phyloP scores from a whole-genome alignment of 495 filamentous ascomycete species.

The Elaphomyces granulatus region DNA sequence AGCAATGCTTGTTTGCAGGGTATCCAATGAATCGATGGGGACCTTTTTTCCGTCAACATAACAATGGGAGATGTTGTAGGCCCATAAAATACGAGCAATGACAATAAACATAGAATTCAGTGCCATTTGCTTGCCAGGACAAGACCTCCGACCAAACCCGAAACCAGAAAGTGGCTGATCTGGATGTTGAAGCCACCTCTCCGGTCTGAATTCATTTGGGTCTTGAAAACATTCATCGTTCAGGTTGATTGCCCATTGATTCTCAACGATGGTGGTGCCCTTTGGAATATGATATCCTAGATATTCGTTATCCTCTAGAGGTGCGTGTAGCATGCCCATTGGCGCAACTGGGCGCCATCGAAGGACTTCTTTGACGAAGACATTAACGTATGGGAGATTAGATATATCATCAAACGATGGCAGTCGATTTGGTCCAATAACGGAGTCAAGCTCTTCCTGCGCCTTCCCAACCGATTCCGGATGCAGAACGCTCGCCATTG shows the following conservation, averaged over 20 bases:
- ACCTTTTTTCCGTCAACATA: too few species aligned
- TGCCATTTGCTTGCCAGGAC: slow-evolving; percentile 35
- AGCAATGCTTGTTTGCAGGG: too few species aligned
- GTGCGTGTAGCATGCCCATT: slow-evolving; percentile 36
- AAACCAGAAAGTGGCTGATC: slow-evolving; percentile 14
- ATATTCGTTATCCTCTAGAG: slow-evolving; percentile 36
- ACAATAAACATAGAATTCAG: slow-evolving; percentile 32
- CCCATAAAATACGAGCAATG: slow-evolving; percentile 38
- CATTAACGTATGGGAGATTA: slow-evolving; percentile 21
- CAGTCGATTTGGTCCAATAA: slow-evolving; percentile 8
- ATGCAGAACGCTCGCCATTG: slow-evolving; percentile 22
- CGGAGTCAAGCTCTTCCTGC: slow-evolving; percentile 29
- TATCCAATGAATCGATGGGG: too few species aligned
- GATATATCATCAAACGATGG: slow-evolving; percentile 9
- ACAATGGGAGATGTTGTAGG: slow-evolving; percentile 37
- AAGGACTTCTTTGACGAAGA: slow-evolving; percentile 20
- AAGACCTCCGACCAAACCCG: slow-evolving; percentile 11
- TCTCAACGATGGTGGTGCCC: slow-evolving; percentile 27
- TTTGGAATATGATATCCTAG: slow-evolving; percentile 34
- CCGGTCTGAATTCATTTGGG: slow-evolving; percentile 25
- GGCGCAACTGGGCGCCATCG: slow-evolving; percentile 24
- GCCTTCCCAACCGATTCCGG: slow-evolving; percentile 28
- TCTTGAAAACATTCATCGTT: slow-evolving; percentile 24
- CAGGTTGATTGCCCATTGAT: slow-evolving; percentile 32
- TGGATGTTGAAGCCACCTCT: slow-evolving; percentile 25